Evolutionary conservation across 345 rosid genomes (phyloP), one percentile per base, ranked within the genome.

Genomic region (Hevea brasiliensis): DNA sequence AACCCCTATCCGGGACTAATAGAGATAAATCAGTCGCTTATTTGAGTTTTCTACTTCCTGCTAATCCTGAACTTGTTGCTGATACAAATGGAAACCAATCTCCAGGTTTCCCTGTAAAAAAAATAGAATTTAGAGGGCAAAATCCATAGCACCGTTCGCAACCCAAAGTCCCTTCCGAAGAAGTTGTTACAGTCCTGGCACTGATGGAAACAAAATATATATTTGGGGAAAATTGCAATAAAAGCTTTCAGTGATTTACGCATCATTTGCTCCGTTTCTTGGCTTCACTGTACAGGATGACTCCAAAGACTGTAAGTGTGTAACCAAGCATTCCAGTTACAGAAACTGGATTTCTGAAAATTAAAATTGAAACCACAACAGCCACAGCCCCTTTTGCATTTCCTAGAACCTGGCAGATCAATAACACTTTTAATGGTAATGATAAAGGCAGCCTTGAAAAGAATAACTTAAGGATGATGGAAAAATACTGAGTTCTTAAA

Each of bases 301-400:
- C 99, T 84, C 98, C 99, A 61, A 80, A 71, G 53, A 96, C 98
- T 1, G 99, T 96, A n/a, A 96, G 89, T 0, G 89, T 29, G 76
- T 96, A 96, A 75, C 98, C 99, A 18, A 96, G 87, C 98, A 96
- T 96, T 70, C 99, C 99, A 1, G 98, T 93, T n/a, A 91, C 92
- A 2, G 98, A 90, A 10, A 96, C 97, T 0, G 98, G 99, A 80
- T 96, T 96, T 75, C 85, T 96, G 84, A 96, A 96, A 50, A 96
- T 93, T 68, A 96, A 82, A 80, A 96, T 93, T 0, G 99, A 96
- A 12, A 96, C 88, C 77, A 96, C 99, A 79, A 96, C 98, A 7
- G 98, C 99, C 68, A 93, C 97, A 5, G 99, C 98, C 40, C 99
- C 99, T 82, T 96, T 96, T 17, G 99, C 99, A 74, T 96, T 96